Evolutionary conservation across 768 basidiomycete species (phyloP).

Genomic region (Tephrocybe sp.): DNA sequence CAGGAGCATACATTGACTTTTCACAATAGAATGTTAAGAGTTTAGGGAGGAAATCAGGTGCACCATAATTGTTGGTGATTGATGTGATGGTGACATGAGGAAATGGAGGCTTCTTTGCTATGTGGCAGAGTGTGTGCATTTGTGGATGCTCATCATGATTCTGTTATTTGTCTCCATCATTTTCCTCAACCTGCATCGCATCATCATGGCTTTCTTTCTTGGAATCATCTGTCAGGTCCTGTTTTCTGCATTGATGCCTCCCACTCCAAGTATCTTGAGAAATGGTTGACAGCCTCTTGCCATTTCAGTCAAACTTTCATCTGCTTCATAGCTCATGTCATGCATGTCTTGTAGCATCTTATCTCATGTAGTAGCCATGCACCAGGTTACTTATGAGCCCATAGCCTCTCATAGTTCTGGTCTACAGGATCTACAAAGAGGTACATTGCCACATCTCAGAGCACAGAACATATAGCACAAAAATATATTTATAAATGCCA

Average conservation of each 20-base stretch:
- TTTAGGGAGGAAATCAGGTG: conserved; percentile 12
- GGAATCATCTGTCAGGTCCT: neutral
- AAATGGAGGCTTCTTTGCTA: conserved; percentile 11
- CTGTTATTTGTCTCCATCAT: no score
- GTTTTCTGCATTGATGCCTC: neutral
- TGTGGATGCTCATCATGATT: neutral
- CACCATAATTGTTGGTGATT: conserved; percentile 13
- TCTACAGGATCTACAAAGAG: no score
- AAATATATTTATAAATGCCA: no score
- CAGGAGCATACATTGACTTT: no score
- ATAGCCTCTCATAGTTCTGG: no score
- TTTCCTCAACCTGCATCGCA: conserved; percentile 2
- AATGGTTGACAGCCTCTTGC: conserved; percentile 31
- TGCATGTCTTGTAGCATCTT: no score
- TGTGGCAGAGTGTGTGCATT: neutral
- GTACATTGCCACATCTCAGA: no score
- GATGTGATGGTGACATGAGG: conserved; percentile 8
- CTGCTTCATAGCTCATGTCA: conserved; percentile 21
- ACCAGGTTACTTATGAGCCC: no score
- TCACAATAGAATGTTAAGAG: neutral
- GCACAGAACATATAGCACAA: no score
- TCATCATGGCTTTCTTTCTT: neutral
- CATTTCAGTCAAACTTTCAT: conserved; percentile 39
- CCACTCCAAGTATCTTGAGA: conserved; percentile 28
- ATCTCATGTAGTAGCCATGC: no score